These are phyloP conservation scores for Aspergillus pseudonomiae DNA, from an alignment of 2,329 filamentous ascomycete species.

Conservation along the genomic window DNA sequence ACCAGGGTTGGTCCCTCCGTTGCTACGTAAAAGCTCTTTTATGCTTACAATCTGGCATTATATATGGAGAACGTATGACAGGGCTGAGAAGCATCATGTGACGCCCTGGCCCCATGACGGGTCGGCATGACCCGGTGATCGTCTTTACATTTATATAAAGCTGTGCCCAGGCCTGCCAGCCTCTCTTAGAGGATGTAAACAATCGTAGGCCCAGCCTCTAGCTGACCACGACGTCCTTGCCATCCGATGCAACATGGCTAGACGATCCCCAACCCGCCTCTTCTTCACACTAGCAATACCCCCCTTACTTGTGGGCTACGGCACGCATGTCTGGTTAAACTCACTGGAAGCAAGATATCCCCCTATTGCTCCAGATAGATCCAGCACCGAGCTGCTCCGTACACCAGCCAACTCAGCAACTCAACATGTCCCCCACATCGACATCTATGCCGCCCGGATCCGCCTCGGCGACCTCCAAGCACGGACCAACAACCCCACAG, in stretches of 20 bases:
- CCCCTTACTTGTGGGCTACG: conserved; percentile 20
- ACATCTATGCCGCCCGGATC: conserved; percentile 29
- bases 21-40: not conserved
- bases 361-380: conserved; percentile 15
- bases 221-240: not conserved
- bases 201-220: not conserved
- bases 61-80: not conserved
- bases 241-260: not conserved
- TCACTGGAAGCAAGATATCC: conserved; percentile 33
- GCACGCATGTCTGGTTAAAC: conserved; percentile 24
- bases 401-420: conserved; percentile 18
- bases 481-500: not conserved
- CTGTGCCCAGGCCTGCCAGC: not conserved
- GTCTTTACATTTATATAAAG: not conserved
- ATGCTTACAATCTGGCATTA: not conserved
- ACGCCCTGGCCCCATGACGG: not conserved
- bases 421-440: conserved; percentile 28
- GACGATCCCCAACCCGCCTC: conserved; percentile 7
- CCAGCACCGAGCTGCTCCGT: conserved; percentile 23
- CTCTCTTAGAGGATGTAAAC: too few species aligned
- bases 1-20: not conserved
- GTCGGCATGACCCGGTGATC: not conserved
- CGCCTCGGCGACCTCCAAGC: conserved; percentile 20
- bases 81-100: not conserved
- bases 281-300: conserved; percentile 17